Evolutionary conservation across 371 early-diverging fungal species (phyloP), one percentile per base, ranked within the genome.

Genomic region (Lichtheimia ornata): DNA sequence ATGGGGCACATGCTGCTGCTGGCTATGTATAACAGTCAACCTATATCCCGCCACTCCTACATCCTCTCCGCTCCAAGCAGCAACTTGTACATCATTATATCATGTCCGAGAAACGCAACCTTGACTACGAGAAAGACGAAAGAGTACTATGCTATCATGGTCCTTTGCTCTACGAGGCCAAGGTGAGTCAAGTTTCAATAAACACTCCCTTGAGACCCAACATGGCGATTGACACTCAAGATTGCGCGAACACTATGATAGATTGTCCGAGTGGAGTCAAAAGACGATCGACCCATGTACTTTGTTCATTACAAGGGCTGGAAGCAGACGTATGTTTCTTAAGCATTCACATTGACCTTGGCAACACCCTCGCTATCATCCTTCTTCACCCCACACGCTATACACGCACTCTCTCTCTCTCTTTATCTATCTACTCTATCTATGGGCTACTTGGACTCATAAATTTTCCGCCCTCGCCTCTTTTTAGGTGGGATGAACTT

Each of bases 241-340:
- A 35, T 35, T 35, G 35, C 9, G 9, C 22, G 22, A 22, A 22
- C 7, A 47, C 22, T 47, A 7, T 17, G 2, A 18, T 47, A 78
- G 76, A 65, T 73, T 35, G 51, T 75, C 18, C 66, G 72, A n/a
- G 63, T 67, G 11, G 64, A 70, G 28, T 62, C 70, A 42, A 67
- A 68, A 52, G 40, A 89, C 11, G 84, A 83, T 20, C 94, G 95
- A 0, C 91, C 93, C 0, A 86, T 91, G 61, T 98, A 97, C 71
- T 87, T 87, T 63, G 92, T 98, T 9, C 97, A 98, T 67, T 98
- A 98, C 77, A 93, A 95, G 67, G 99, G 99, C 30, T 98, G 99
- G 99, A 97, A 97, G 71, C 88, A 87, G 61, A 89, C 85, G 94
- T 94, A 82, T 70, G 83, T 49, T 24, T 6, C 15, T 27, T 18